Conservation (phyloP, 352 stramenopile species). For the Globisporangium nodosum region DNA sequence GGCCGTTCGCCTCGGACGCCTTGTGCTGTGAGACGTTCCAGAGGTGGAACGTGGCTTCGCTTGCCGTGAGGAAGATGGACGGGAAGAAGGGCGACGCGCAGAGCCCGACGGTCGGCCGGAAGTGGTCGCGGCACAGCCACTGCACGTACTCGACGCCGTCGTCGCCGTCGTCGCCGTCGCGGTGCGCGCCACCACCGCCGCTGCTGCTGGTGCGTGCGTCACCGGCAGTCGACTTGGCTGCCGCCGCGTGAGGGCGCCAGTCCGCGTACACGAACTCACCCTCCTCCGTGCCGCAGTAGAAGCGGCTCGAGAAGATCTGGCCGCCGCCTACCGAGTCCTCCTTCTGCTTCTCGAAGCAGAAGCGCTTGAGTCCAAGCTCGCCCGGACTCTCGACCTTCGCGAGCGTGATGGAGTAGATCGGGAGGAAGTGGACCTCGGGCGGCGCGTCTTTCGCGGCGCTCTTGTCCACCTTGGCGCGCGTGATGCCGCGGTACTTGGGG, state of each 20-base stretch:
- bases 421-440: conserved; percentile 71
- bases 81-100: conserved; percentile 90
- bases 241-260: conserved; percentile 71
- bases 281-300: conserved; percentile 86
- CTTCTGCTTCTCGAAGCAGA: conserved; percentile 61
- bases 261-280: conserved; percentile 88
- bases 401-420: conserved; percentile 79
- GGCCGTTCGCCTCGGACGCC: conserved; percentile 33
- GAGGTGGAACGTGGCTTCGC: conserved; percentile 89
- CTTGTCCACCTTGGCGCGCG: conserved; percentile 64
- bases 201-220: not conserved
- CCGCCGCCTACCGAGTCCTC: conserved; percentile 29
- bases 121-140: conserved; percentile 88
- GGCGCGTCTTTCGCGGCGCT: conserved; percentile 44
- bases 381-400: conserved; percentile 68
- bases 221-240: conserved; percentile 1
- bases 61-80: conserved; percentile 83
- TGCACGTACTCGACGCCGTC: conserved; percentile 88
- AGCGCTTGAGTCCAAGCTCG: conserved; percentile 55
- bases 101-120: conserved; percentile 69
- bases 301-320: conserved; percentile 44
- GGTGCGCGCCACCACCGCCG: conserved; percentile 25
- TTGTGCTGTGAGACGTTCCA: conserved; percentile 81
- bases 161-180: conserved; percentile 24
- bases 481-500: conserved; percentile 67